phyloP scores from a whole-genome alignment of 345 rosid genomes.

The Lepidium aucheri region DNA sequence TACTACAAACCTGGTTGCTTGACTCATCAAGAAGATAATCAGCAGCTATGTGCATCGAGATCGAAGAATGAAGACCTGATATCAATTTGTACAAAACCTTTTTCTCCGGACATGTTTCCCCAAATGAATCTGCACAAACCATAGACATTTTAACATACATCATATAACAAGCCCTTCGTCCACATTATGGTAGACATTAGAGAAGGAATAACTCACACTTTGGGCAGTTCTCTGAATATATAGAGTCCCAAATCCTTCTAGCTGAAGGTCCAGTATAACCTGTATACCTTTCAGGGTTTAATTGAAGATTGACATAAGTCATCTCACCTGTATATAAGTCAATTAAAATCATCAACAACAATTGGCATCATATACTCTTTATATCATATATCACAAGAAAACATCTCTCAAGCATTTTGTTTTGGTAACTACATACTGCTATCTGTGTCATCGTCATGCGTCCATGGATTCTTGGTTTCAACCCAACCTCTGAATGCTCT shows the following conservation, averaged over 20 bases:
- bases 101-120: slow-evolving; percentile 80
- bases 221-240: slow-evolving; percentile 85
- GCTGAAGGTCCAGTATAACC: slow-evolving; percentile 90
- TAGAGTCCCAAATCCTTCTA: slow-evolving; percentile 93
- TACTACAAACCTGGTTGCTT: slow-evolving; percentile 45
- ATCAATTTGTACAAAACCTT: slow-evolving; percentile 81
- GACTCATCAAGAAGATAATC: slow-evolving; percentile 90
- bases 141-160: not conserved
- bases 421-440: slow-evolving; percentile 38
- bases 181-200: not conserved
- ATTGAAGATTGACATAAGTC: slow-evolving; percentile 85
- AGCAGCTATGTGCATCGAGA: slow-evolving; percentile 84
- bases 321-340: slow-evolving; percentile 49
- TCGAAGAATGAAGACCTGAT: slow-evolving; percentile 98
- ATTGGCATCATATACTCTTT: not conserved
- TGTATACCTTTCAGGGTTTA: slow-evolving; percentile 84
- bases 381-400: not conserved
- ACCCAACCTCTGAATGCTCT: slow-evolving; percentile 85
- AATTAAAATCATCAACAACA: not conserved
- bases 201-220: slow-evolving; percentile 43
- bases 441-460: slow-evolving; percentile 92
- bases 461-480: slow-evolving; percentile 91
- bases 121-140: slow-evolving; percentile 58
- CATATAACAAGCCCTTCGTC: not conserved
- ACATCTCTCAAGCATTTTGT: not conserved